Evolutionary conservation across 495 filamentous ascomycete genomes (phyloP), one percentile per base, ranked within the genome.

Genomic region (Aspergillus funiculosus): DNA sequence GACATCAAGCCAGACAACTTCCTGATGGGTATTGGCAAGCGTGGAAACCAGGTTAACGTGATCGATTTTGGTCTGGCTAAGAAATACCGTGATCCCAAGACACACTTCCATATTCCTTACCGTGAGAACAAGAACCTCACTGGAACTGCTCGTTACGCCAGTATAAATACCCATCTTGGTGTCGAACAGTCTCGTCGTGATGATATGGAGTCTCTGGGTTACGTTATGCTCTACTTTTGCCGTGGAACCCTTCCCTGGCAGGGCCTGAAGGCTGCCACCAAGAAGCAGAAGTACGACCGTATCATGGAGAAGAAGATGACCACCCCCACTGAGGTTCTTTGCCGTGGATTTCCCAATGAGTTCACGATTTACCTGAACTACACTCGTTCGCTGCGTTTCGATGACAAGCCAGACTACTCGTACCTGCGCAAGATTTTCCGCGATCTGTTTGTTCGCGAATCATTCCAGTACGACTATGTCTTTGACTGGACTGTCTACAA

Each of bases 231-330:
- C 37, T 99, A 99, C 75, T 99, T 99, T 76, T 97, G 94, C 79
- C 94, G 94, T 63, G 92, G 92, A 35, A 95, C 90, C 43, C 89
- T 99, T 38, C 92, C 94, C 47, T 99, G 94, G 94, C 94, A 99
- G 74, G 94, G 94, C 28, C 77, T 99, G 36, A 99, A 99, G 81
- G 94, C 94, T 76, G 94, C 94, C 55, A 99, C 94, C 42, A 97
- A 99, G 81, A 97, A 99, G 83, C 92, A 99, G 76, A 99, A 97
- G 72, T 97, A 99, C 61, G 94, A 99, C 71, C 83, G 94, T 40
- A 99, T 99, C 71, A 99, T 97, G 94, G 94, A 99, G 78, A 99
- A 99, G 83, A 99, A 99, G 85, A 97, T 99, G 94, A 99, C 92
- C 7, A 99, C 94, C 5, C 92, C 94, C 13, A 99, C 94, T 56